Evolutionary conservation across 495 filamentous ascomycete genomes (phyloP).

Genomic region (Podospora tetraspora): DNA sequence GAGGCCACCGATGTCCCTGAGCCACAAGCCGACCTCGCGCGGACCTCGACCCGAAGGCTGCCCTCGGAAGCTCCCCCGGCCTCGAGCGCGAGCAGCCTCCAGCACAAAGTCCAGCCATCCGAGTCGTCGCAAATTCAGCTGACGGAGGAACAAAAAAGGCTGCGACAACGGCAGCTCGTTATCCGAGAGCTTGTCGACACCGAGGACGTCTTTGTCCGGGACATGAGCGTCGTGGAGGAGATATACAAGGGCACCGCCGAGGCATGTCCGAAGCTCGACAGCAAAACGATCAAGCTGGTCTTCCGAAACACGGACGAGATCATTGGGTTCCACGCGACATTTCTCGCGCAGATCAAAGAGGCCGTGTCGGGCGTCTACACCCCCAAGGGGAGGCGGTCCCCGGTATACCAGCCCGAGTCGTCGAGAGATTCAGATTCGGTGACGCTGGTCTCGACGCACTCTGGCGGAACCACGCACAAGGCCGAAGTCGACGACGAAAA

Average conservation of each 20-base stretch:
- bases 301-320: slow-evolving; percentile 89
- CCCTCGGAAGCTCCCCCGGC: slow-evolving; percentile 33
- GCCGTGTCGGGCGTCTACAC: slow-evolving; percentile 69
- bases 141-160: slow-evolving; percentile 40
- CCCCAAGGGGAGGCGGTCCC: slow-evolving; percentile 42
- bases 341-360: slow-evolving; percentile 72
- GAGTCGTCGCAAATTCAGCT: slow-evolving; percentile 24
- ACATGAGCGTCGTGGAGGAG: slow-evolving; percentile 94
- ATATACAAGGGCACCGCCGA: slow-evolving; percentile 95
- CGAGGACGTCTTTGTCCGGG: slow-evolving; percentile 76
- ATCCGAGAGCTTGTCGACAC: slow-evolving; percentile 92
- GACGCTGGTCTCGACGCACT: slow-evolving; percentile 28
- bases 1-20: slow-evolving; percentile 26
- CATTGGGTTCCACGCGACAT: slow-evolving; percentile 70
- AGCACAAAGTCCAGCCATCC: slow-evolving; percentile 20
- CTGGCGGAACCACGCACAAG: slow-evolving; percentile 23
- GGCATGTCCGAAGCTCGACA: slow-evolving; percentile 69
- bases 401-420: slow-evolving; percentile 27
- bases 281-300: slow-evolving; percentile 76
- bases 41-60: slow-evolving; percentile 31
- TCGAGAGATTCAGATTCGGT: slow-evolving; percentile 28
- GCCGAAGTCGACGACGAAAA: slow-evolving; percentile 46
- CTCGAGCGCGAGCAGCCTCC: slow-evolving; percentile 13
- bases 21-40: slow-evolving; percentile 24
- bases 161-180: slow-evolving; percentile 62